phyloP scores from a whole-genome alignment of 176 grass and related monocot species.

The Leersia perrieri region DNA sequence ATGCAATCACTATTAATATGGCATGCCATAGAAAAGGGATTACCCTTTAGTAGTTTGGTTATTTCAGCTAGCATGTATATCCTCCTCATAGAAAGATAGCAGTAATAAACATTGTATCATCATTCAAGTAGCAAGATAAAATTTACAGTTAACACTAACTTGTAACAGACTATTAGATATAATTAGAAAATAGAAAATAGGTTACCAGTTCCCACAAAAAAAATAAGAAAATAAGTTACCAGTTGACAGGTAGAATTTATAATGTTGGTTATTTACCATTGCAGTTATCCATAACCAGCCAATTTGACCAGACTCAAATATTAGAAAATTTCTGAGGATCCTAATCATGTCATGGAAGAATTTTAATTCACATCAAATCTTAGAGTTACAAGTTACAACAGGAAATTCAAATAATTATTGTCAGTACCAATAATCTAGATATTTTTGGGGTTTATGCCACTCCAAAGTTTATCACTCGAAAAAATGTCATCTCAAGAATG shows the following conservation, averaged over 20 bases:
- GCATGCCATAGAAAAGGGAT: slow-evolving; percentile 11
- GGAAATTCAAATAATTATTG: background rate
- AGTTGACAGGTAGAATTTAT: background rate
- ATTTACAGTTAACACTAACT: slow-evolving; percentile 19
- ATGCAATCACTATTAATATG: slow-evolving; percentile 14
- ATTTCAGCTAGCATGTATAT: background rate
- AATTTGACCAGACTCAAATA: background rate
- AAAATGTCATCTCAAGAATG: too few relatives aligned
- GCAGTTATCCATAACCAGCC: background rate
- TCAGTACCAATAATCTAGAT: background rate
- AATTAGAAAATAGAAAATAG: too few relatives aligned
- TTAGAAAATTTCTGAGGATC: background rate
- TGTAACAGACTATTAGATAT: background rate
- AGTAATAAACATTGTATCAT: background rate
- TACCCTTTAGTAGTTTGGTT: background rate
- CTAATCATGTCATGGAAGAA: background rate
- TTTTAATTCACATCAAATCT: slow-evolving; percentile 12
- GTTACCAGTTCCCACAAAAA: background rate
- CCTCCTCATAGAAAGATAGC: background rate
- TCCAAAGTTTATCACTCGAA: too few relatives aligned
- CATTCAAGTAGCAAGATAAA: background rate
- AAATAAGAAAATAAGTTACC: background rate
- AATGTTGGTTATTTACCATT: background rate
- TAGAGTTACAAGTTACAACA: background rate
- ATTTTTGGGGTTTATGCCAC: background rate